phyloP scores from a whole-genome alignment of 1,139 yeast species.

The Yamadazyma mexicana region DNA sequence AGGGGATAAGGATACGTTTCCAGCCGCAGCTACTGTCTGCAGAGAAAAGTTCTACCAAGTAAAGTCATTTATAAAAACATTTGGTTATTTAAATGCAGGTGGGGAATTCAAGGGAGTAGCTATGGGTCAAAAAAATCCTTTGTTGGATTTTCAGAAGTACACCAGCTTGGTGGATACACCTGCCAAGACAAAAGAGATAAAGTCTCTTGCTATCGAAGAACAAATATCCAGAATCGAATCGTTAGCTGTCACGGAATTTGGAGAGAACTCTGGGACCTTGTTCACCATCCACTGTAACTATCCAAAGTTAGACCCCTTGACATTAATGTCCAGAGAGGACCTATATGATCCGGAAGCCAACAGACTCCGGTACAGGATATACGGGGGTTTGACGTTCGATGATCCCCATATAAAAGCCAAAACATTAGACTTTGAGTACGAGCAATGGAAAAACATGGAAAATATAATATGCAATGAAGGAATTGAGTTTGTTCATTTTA shows the following conservation, averaged over 20 bases:
- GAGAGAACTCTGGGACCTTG: conserved; percentile 18
- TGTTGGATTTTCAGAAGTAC: conserved; percentile 25
- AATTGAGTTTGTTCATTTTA: conserved; percentile 26
- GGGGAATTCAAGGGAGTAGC: conserved; percentile 36
- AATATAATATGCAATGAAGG: conserved; percentile 26
- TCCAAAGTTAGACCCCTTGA: conserved; percentile 39
- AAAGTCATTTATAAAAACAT: conserved; percentile 31
- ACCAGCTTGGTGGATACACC: conserved; percentile 9
- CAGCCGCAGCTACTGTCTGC: conserved; percentile 50
- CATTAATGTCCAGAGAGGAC: conserved; percentile 24
- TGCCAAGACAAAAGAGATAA: conserved; percentile 24
- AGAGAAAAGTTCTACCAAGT: conserved; percentile 54
- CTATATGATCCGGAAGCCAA: conserved; percentile 28
- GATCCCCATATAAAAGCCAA: conserved; percentile 17
- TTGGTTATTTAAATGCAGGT: conserved; percentile 28
- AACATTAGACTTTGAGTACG: conserved; percentile 32
- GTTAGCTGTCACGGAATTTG: conserved; percentile 19
- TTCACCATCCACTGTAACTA: conserved; percentile 40
- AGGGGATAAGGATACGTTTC: conserved; percentile 69
- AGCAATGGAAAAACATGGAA: conserved; percentile 35
- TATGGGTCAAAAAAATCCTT: conserved; percentile 40
- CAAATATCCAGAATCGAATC: conserved; percentile 25
- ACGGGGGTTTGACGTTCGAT: conserved; percentile 26
- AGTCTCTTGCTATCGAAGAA: conserved; percentile 57
- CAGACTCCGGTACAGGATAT: conserved; percentile 30